Percentiles rank a stretch among this genome's conserved stretches.
phyloP scores from a whole-genome alignment of 176 grass and related monocot species.

The Oryza glumipatula region DNA sequence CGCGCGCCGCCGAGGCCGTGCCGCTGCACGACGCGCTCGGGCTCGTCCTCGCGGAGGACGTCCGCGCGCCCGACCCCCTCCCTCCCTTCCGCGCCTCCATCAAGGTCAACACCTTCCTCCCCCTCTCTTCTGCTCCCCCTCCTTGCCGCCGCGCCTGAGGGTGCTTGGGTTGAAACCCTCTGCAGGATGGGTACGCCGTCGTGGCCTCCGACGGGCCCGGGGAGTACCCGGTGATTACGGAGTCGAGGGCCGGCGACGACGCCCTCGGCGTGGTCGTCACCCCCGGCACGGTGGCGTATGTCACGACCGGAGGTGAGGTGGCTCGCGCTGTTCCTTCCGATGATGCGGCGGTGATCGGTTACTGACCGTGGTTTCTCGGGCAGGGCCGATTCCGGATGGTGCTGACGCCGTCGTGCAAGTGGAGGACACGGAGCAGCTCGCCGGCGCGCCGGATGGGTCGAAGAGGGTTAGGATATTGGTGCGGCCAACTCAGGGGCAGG shows the following conservation, averaged over 20 bases:
- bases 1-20: conserved; percentile 35
- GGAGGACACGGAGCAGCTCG: conserved; percentile 75
- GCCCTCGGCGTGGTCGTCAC: conserved; percentile 50
- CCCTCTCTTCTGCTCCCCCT: not conserved
- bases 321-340: not conserved
- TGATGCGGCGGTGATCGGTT: not conserved
- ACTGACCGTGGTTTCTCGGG: not conserved
- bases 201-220: conserved; percentile 80
- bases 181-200: conserved; percentile 90
- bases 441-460: conserved; percentile 30
- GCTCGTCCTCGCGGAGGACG: conserved; percentile 75
- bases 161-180: not conserved
- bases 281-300: conserved; percentile 69
- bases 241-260: conserved; percentile 89
- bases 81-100: conserved; percentile 90
- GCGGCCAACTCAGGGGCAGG: conserved; percentile 45
- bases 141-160: not conserved
- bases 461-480: conserved; percentile 76
- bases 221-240: conserved; percentile 77
- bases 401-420: conserved; percentile 88
- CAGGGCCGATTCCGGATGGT: conserved; percentile 88
- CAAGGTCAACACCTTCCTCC: conserved; percentile 45
- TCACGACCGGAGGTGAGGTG: conserved; percentile 79
- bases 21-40: conserved; percentile 68
- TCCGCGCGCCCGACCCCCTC: conserved; percentile 63